phyloP scores from a whole-genome alignment of 139 green algal genomes.

The Prasinococcaceae sp. region DNA sequence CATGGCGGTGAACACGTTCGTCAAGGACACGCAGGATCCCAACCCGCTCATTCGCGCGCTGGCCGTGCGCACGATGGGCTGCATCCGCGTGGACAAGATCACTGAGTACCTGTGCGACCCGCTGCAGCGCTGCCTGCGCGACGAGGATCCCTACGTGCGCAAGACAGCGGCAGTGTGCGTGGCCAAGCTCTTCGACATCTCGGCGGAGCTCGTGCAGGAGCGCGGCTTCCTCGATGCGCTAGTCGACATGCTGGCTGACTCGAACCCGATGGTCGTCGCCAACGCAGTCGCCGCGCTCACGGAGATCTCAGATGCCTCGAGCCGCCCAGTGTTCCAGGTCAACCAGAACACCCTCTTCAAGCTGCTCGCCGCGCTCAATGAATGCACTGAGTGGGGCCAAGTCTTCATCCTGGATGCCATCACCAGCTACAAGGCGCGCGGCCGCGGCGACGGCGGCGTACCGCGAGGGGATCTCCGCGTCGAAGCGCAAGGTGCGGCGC shows the following conservation, averaged over 20 bases:
- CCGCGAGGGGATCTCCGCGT: too few relatives aligned
- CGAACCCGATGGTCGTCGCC: constrained; percentile 98
- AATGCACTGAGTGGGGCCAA: constrained; percentile 93
- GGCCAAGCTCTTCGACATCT: constrained; percentile 96
- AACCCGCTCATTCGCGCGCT: constrained; percentile 94
- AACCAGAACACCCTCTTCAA: constrained; percentile 66
- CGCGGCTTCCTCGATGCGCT: constrained; percentile 90
- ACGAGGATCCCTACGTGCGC: constrained; percentile 95
- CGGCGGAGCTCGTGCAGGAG: constrained; percentile 86
- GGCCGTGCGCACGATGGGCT: constrained; percentile 97
- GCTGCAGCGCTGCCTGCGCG: constrained; percentile 71
- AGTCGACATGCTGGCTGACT: constrained; percentile 78
- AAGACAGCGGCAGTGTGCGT: constrained; percentile 97
- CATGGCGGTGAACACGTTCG: constrained; percentile 99
- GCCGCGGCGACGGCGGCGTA: too few relatives aligned
- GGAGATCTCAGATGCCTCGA: constrained; percentile 62
- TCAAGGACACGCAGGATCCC: constrained; percentile 96
- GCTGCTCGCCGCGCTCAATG: constrained; percentile 90
- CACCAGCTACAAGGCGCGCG: constrained; percentile 50
- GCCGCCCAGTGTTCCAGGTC: constrained; percentile 49
- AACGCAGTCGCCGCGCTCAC: constrained; percentile 89
- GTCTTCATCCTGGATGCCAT: constrained; percentile 96
- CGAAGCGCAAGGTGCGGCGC: too few relatives aligned
- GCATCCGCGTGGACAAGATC: constrained; percentile 97
- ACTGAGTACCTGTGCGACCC: constrained; percentile 98